Percentiles rank a stretch among this genome's conserved stretches.
Conservation (phyloP, 148 eudicot species). For the Camellia sinensis region DNA sequence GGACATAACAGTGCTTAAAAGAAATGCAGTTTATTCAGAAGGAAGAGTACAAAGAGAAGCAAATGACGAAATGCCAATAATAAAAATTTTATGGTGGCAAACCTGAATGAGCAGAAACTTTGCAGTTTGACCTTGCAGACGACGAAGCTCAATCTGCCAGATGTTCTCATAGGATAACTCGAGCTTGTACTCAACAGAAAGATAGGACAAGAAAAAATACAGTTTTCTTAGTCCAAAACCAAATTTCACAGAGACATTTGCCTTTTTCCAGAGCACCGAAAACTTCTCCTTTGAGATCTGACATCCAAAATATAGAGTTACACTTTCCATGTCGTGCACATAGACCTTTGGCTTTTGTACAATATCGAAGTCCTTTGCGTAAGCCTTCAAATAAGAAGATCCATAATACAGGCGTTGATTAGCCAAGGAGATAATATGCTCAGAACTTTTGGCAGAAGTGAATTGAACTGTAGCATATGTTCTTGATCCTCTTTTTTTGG, state of each 20-base stretch:
- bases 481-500: slow-evolving; percentile 11
- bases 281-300: slow-evolving; percentile 21
- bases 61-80: not conserved
- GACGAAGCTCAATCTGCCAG: slow-evolving; percentile 50
- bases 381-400: slow-evolving; percentile 33
- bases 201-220: slow-evolving; percentile 14
- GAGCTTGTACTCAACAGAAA: slow-evolving; percentile 14
- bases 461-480: slow-evolving; percentile 44
- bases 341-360: slow-evolving; percentile 17
- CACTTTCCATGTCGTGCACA: slow-evolving; percentile 13
- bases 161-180: slow-evolving; percentile 47
- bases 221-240: slow-evolving; percentile 18
- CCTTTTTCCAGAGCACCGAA: slow-evolving; percentile 16
- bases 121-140: slow-evolving; percentile 26
- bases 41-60: not conserved
- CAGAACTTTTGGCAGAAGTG: slow-evolving; percentile 16
- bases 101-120: slow-evolving; percentile 62
- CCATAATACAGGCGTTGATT: slow-evolving; percentile 26
- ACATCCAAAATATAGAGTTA: slow-evolving; percentile 18
- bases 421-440: slow-evolving; percentile 25
- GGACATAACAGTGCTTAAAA: not conserved
- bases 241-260: slow-evolving; percentile 20
- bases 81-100: not conserved
- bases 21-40: not conserved
- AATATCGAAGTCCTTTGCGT: not conserved